Evolutionary conservation across 345 rosid species (phyloP), one percentile per base, ranked within the genome.

Genomic region (Turnera subulata): DNA sequence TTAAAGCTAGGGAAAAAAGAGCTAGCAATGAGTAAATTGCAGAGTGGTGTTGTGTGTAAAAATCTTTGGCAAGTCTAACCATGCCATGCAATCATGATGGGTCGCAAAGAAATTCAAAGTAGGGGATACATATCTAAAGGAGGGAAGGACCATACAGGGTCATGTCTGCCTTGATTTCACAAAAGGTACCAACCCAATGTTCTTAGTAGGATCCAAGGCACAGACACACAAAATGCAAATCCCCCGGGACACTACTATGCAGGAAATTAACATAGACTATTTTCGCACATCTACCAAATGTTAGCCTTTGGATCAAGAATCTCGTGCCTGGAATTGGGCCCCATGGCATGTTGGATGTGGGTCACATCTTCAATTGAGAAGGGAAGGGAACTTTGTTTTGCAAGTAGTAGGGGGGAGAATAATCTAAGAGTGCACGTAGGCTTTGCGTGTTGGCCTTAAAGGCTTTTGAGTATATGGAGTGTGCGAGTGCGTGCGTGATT

Each of bases 401-500:
- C 20, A 0, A 63, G 54, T 11, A 48, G 56, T 37, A 21, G 38
- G 23, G 44, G 55, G 14, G 55, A 62, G 77, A 78, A 75, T 75
- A 73, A 81, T 54, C 73, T 24, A 56, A 50, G 58, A 61, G 67
- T 39, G 67, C 54, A 68, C 63, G 79, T 73, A 71, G 83, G 62
- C 71, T 74, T 82, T 82, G 88, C 89, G 93, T 85, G 86, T 81
- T 80, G 66, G 59, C 39, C 21, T 43, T 47, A 56, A n/a, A 61
- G 67, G 78, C 60, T 70, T 77, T 72, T 69, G 76, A 79, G 83
- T 69, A 49, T 39, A 19, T 35, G 43, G 22, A 53, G 44, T 44
- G 66, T 20, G 33, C 25, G 42, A 23, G 46, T 14, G 50, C 42
- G 58, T 67, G 52, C 44, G 58, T 46, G 14, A 62, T 29, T 15